phyloP scores from a whole-genome alignment of 2,329 filamentous ascomycete genomes.

The Xylariaceae sp. region DNA sequence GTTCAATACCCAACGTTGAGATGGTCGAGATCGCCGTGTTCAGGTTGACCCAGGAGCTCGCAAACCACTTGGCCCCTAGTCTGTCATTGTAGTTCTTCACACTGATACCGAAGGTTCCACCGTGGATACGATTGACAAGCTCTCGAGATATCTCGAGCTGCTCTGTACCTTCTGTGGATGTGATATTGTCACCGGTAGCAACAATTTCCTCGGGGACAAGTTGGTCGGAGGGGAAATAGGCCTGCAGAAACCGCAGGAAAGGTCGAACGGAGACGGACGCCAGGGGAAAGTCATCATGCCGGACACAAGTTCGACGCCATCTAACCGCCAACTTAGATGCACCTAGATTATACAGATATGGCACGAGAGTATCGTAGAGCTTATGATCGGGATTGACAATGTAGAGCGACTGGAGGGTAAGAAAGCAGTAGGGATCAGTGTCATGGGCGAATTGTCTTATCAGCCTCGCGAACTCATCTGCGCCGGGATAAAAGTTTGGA shows the following conservation, averaged over 20 bases:
- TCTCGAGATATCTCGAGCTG: constrained; percentile 35
- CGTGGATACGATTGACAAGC: constrained; percentile 43
- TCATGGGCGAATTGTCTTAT: constrained; percentile 46
- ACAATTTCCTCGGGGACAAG: constrained; percentile 44
- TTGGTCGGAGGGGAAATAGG: constrained; percentile 47
- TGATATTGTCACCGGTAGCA: constrained; percentile 12
- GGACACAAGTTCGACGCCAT: constrained; percentile 52
- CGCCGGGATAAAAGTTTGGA: constrained; percentile 46
- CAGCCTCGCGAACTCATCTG: constrained; percentile 46
- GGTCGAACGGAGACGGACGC: constrained; percentile 44
- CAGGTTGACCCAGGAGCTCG: constrained; percentile 69
- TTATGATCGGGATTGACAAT: constrained; percentile 44
- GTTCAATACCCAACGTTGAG: constrained; percentile 70
- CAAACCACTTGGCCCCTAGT: constrained; percentile 80
- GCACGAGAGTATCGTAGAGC: constrained; percentile 56
- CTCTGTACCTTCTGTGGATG: constrained; percentile 17
- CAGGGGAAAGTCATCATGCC: constrained; percentile 46
- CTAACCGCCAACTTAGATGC: constrained; percentile 45
- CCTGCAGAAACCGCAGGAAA: constrained; percentile 52
- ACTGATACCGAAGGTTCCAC: constrained; percentile 42
- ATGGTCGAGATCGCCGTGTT: constrained; percentile 69
- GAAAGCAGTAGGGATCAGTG: constrained; percentile 40
- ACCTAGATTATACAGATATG: constrained; percentile 52
- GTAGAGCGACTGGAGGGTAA: constrained; percentile 50
- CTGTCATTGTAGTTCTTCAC: constrained; percentile 63